Percentiles rank a stretch among this genome's conserved stretches.
Conservation (phyloP, 371 early-diverging fungal genomes). For the Rhizoclosmatium hyalinum region DNA sequence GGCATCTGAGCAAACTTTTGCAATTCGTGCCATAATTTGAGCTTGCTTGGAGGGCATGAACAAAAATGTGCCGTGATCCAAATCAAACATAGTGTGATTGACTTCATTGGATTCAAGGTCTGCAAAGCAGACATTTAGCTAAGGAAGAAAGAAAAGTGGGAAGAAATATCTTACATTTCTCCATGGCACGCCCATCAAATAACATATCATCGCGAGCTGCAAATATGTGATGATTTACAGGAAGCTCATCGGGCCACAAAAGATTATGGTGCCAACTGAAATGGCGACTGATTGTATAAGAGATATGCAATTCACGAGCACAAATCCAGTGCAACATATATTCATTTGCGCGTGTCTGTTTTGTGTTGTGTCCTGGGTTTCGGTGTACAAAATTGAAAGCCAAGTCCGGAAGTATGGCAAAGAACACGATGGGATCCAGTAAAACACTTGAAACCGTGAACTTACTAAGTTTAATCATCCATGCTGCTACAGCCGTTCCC, state of each 20-base stretch:
- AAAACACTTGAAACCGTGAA: constrained; percentile 63
- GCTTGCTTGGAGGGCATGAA: neutral
- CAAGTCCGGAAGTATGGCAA: constrained; percentile 68
- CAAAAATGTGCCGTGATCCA: constrained; percentile 16
- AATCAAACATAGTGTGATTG: constrained; percentile 9
- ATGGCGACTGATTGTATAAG: constrained; percentile 58
- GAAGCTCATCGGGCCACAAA: constrained; percentile 40
- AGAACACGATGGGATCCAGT: constrained; percentile 74
- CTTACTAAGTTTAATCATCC: constrained; percentile 49
- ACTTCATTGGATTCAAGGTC: neutral
- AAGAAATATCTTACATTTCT: constrained; percentile 17
- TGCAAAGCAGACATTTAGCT: neutral
- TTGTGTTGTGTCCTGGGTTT: constrained; percentile 53
- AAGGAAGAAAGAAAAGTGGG: neutral
- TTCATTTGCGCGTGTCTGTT: constrained; percentile 54
- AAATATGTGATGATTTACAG: constrained; percentile 29
- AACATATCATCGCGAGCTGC: constrained; percentile 34
- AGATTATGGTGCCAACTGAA: constrained; percentile 42
- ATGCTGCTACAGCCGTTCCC: constrained; percentile 62
- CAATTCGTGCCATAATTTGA: neutral
- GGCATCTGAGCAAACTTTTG: neutral
- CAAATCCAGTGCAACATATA: constrained; percentile 70
- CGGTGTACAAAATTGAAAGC: constrained; percentile 74
- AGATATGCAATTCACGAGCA: constrained; percentile 72
- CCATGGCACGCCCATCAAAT: constrained; percentile 34